phyloP scores from a whole-genome alignment of 192 early-diverging fungal genomes.

The Backusella morwellensis region DNA sequence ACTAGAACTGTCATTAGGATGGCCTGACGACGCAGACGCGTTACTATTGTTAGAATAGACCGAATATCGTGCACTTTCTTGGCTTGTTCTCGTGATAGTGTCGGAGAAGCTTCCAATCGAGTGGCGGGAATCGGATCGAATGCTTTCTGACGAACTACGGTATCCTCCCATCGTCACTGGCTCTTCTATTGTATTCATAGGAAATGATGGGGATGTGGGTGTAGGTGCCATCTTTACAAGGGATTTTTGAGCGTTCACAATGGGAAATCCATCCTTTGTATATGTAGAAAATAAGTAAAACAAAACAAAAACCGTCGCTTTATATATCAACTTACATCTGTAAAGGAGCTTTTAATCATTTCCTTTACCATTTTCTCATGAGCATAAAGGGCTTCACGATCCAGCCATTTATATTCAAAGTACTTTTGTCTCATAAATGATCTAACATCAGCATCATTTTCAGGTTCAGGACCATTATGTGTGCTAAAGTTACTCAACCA shows the following conservation, averaged over 20 bases:
- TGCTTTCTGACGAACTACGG: constrained; percentile 1
- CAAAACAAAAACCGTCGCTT: background rate
- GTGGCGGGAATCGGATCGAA: constrained; percentile 1
- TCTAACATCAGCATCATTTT: constrained; percentile 17
- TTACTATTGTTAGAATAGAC: constrained; percentile 8
- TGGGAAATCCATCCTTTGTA: background rate
- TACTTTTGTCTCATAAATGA: constrained; percentile 29
- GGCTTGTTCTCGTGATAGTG: background rate
- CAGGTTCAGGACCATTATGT: constrained; percentile 17
- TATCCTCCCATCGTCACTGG: background rate
- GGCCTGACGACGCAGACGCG: background rate
- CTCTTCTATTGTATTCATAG: background rate
- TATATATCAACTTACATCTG: background rate
- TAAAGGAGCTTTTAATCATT: constrained; percentile 8
- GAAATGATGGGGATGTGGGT: background rate
- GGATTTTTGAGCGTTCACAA: background rate
- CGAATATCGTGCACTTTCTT: background rate
- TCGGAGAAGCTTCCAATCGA: constrained; percentile 4
- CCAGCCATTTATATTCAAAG: constrained; percentile 18
- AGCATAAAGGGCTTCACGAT: background rate
- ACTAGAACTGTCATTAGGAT: background rate
- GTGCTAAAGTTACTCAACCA: constrained; percentile 25
- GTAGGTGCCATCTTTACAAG: background rate
- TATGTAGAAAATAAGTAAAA: background rate
- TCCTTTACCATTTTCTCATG: constrained; percentile 3